A percentile compares a stretch with the other conserved stretches of the same genome.
These are phyloP conservation scores for Eleusine indica DNA, from an alignment of 176 grass and related monocot genomes.

Conservation along the genomic window DNA sequence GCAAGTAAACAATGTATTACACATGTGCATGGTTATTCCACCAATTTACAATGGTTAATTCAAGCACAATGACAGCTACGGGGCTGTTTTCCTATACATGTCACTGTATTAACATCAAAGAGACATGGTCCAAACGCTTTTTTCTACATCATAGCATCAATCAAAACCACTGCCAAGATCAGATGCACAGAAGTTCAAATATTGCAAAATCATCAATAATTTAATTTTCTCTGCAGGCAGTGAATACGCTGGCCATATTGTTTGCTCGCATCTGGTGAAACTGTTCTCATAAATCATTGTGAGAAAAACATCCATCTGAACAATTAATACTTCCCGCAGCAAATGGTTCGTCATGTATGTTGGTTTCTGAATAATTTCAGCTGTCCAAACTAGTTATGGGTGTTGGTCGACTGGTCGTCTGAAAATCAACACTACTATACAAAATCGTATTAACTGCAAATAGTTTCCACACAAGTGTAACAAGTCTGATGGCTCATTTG, in stretches of 20 bases:
- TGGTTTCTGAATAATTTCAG: conserved; percentile 13
- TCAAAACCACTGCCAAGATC: neutral
- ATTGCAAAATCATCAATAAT: neutral
- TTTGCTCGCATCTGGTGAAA: conserved; percentile 13
- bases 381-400: conserved; percentile 21
- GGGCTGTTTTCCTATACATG: conserved; percentile 32
- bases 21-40: conserved; percentile 13
- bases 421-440: neutral
- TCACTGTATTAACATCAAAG: conserved; percentile 17
- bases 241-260: conserved; percentile 17
- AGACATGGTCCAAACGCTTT: neutral
- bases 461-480: neutral
- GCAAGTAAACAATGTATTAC: neutral
- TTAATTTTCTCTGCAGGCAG: conserved; percentile 22
- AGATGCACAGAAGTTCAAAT: neutral
- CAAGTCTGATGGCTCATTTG: neutral
- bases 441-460: conserved; percentile 24
- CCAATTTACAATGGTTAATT: conserved; percentile 10
- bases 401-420: neutral
- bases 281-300: neutral
- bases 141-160: neutral
- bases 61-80: conserved; percentile 2
- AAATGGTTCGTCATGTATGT: neutral
- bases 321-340: neutral
- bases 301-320: neutral